These are phyloP conservation scores for Tremellales sp. DNA, from an alignment of 1,284 basidiomycete species.

Conservation along the genomic window DNA sequence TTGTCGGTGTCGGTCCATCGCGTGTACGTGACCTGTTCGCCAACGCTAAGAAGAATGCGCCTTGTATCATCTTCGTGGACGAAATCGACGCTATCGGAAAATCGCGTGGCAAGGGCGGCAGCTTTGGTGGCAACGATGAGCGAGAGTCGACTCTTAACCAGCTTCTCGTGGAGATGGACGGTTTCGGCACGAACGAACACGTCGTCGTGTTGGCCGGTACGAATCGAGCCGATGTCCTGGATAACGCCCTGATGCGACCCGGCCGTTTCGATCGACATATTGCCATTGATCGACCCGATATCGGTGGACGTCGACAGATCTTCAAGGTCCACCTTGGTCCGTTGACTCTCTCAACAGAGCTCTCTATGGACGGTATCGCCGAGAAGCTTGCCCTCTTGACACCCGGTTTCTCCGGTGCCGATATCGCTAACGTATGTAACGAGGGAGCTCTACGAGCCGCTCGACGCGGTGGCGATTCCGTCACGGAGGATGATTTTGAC, in stretches of 20 bases:
- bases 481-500: slow-evolving; percentile 87
- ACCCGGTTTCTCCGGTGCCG: slow-evolving; percentile 96
- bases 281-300: slow-evolving; percentile 90
- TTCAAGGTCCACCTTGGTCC: slow-evolving; percentile 90
- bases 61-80: slow-evolving; percentile 97
- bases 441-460: slow-evolving; percentile 96
- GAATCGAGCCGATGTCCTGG: slow-evolving; percentile 93
- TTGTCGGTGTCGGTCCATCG: slow-evolving; percentile 97
- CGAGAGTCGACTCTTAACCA: slow-evolving; percentile 98
- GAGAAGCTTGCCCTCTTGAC: slow-evolving; percentile 94
- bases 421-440: slow-evolving; percentile 98
- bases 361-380: slow-evolving; percentile 63
- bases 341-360: slow-evolving; percentile 62
- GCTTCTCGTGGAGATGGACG: slow-evolving; percentile 98
- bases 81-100: slow-evolving; percentile 99
- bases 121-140: slow-evolving; percentile 94
- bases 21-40: slow-evolving; percentile 96
- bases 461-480: slow-evolving; percentile 70
- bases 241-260: slow-evolving; percentile 90
- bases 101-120: slow-evolving; percentile 80
- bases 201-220: slow-evolving; percentile 96
- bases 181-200: slow-evolving; percentile 92
- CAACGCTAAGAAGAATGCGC: slow-evolving; percentile 94
- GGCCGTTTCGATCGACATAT: slow-evolving; percentile 98
- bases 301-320: slow-evolving; percentile 88